Conservation (phyloP, 176 grass and related monocot genomes). For the Pharus latifolius region DNA sequence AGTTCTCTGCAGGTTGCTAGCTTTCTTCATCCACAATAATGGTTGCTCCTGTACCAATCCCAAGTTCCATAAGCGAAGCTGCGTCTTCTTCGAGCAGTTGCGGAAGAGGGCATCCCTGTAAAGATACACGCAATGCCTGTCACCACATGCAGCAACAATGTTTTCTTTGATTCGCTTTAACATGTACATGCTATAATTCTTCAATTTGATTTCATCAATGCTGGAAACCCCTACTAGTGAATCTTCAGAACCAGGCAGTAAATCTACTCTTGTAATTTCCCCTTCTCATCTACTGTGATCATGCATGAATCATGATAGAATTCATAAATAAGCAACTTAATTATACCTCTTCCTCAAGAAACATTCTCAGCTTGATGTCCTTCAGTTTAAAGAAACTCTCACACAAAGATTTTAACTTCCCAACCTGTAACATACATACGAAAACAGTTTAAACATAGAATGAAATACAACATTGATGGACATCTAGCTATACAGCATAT, state of each 20-base stretch:
- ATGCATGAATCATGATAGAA: neutral
- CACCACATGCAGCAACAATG: neutral
- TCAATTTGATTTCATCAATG: too few relatives aligned
- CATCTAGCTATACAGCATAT: neutral
- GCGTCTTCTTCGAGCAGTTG: conserved; percentile 67
- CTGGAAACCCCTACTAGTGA: too few relatives aligned
- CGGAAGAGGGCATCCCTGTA: conserved; percentile 57
- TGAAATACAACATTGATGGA: neutral
- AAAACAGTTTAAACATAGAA: neutral
- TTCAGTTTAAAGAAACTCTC: conserved; percentile 93
- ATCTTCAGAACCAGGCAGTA: too few relatives aligned
- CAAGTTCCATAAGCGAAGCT: conserved; percentile 58
- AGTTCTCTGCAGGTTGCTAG: conserved; percentile 17
- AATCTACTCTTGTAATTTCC: too few relatives aligned
- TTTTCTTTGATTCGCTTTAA: neutral
- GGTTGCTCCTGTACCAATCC: conserved; percentile 41
- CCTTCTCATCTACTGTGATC: too few relatives aligned
- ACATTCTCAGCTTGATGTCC: conserved; percentile 60
- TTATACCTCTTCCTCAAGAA: conserved; percentile 85
- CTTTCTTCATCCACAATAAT: conserved; percentile 79
- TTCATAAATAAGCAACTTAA: neutral
- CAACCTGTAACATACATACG: conserved; percentile 30
- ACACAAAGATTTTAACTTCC: conserved; percentile 73
- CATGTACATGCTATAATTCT: neutral
- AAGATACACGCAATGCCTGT: neutral